Base-by-base conservation (phyloP, 208 protist species). In the Porcisia deanei region DNA sequence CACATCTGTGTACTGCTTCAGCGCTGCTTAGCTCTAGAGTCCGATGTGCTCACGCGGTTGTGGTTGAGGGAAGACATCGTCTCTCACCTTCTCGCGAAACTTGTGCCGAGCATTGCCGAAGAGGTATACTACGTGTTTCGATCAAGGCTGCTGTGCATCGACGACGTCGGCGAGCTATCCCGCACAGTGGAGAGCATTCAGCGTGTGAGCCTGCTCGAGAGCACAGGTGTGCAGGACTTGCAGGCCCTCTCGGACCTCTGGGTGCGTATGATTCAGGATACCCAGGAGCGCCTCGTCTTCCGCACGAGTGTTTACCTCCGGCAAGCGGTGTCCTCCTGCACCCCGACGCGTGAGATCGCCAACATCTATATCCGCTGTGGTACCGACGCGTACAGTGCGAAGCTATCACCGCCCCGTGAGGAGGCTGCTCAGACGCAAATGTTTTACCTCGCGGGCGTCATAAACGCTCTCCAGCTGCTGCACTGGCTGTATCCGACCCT, bases 211-310 rank as follows among this genome's bases (percentile, higher is more conserved):
- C 58, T 85, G 59, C 85, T 76, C 20, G 83, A 83, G 39, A 72
- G 58, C 73, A 81, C 57, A 6, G 78, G 25, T 37, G 71, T 84
- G 66, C 78, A 80, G 39, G 88, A 94, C 80, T 74, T 73, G 54
- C 68, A 82, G 64, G 68, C 71, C 63, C 66, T 95, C 18, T 64
- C 85, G 43, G 83, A 81, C 14, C 70, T 95, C 18, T 88, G 88
- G 77, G 82, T 85, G 59, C 85, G 89, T 74, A 94, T 96, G 89
- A 89, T 90, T n/a, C 90, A 96, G 73, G 91, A 96, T 76, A 85
- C 91, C 57, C 94, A 97, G 81, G 90, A 96, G 76, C 88, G 91
- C 22, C 71, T 97, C 16, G 85, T 95, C 60, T 96, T 96, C 77
- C 90, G 89, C 61, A 89, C 89, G 25, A 92, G 90, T 71, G 87